Base-by-base conservation (phyloP, 1,284 basidiomycete genomes). In the Irpex rosettiformis region DNA sequence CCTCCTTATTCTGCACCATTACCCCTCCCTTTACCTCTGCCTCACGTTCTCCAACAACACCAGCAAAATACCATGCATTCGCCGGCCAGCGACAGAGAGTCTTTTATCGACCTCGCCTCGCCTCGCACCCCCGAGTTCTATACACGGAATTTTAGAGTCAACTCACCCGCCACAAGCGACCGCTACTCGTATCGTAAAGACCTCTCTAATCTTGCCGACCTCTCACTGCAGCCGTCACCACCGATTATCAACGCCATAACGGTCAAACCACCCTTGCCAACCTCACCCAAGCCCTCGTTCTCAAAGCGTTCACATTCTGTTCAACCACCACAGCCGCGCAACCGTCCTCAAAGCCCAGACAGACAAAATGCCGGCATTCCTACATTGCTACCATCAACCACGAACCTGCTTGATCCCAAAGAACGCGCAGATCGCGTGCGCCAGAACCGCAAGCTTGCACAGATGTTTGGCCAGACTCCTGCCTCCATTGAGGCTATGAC, bases 371-470 rank as follows among this genome's bases (percentile, higher is more conserved):
- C 37, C 48, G 24, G 33, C 59, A n/a, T 47, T 47, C 56, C 28
- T 33, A n/a, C 49, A 33, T 42, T 13, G 28, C 58, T 16, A 11
- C 84, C 85, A 0, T 81, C 83, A 1, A 88, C 86, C 4, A 86
- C 84, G 2, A 91, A 91, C 69, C 74, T 80, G 58, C 83, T 93
- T 40, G 77, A 79, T 59, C 74, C 85, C 8, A 78, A 81, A 22
- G 85, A 91, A 64, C 86, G 91, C 22, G 82, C 87, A 0, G 85
- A 89, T 43, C 83, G 89, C 55, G 75, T 93, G 24, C 79, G 84
- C 54, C 86, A 87, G 63, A 83, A 85, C 29, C 83, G 86, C 65
- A 94, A 94, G 72, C 79, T 94, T 43, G 82, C 89, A 25, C 85
- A 88, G 65, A 72, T 94, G 18, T 85, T 94, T 54, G 93, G 93